Conservation (phyloP, 176 grass and related monocot genomes). For the Pontederia paniculata region DNA sequence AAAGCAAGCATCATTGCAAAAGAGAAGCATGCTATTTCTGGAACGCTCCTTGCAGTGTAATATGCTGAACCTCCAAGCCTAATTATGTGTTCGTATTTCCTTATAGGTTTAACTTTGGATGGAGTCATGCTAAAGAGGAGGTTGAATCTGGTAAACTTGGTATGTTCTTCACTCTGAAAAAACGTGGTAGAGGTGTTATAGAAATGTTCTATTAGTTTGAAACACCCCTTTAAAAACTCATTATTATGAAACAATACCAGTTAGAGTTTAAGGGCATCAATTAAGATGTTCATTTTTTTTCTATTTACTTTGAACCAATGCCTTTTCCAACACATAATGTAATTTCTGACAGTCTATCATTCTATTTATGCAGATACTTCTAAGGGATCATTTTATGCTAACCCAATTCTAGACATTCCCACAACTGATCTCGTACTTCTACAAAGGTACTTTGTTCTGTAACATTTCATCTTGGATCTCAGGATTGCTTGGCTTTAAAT, state of each 20-base stretch:
- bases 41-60: not conserved
- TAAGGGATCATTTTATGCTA: slow-evolving; percentile 95
- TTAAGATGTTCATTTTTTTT: no score
- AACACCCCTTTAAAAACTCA: no score
- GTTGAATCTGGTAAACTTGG: slow-evolving; percentile 82
- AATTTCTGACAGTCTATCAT: not conserved
- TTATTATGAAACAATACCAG: not conserved
- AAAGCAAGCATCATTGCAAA: not conserved
- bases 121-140: slow-evolving; percentile 94
- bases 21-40: not conserved
- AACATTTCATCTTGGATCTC: not conserved
- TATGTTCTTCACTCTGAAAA: slow-evolving; percentile 5
- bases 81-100: not conserved
- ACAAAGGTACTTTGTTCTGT: slow-evolving; percentile 31
- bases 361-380: slow-evolving; percentile 54
- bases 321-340: not conserved
- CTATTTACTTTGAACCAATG: not conserved
- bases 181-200: not conserved
- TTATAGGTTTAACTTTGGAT: slow-evolving; percentile 79
- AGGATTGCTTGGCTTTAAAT: not conserved
- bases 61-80: not conserved
- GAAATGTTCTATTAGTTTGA: no score
- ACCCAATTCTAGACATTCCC: slow-evolving; percentile 73
- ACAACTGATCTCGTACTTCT: slow-evolving; percentile 48
- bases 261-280: not conserved